phyloP scores from a whole-genome alignment of 2,329 filamentous ascomycete species.

The Emmonsia crescens region DNA sequence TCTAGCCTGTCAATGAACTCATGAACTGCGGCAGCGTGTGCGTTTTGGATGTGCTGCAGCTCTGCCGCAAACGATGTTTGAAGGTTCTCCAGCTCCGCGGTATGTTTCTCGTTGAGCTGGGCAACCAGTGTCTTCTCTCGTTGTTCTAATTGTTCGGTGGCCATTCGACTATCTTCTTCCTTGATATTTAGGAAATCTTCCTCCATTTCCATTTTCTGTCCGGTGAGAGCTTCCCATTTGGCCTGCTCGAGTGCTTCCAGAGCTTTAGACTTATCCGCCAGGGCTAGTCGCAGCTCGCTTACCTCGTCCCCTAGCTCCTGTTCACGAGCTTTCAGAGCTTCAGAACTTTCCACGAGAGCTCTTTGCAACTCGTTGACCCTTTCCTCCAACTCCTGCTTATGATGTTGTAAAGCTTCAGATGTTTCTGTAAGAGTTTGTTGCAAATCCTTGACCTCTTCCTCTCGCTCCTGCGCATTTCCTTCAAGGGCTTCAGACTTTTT shows the following conservation, averaged over 20 bases:
- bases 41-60: not conserved
- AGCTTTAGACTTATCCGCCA: not conserved
- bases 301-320: not conserved
- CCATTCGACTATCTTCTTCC: not conserved
- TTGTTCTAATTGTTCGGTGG: not conserved
- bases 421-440: not conserved
- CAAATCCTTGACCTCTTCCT: not conserved
- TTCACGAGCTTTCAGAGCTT: not conserved
- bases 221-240: not conserved
- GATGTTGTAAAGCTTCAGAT: not conserved
- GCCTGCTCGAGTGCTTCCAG: not conserved
- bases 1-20: not conserved
- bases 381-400: not conserved
- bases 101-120: not conserved
- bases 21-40: constrained; percentile 1
- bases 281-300: not conserved
- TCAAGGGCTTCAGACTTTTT: not conserved
- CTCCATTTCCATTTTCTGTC: not conserved
- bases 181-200: not conserved
- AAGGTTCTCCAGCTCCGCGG: not conserved
- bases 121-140: not conserved
- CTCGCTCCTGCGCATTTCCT: not conserved
- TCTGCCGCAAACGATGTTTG: not conserved
- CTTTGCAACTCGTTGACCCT: not conserved
- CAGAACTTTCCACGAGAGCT: not conserved